Evolutionary conservation across 176 grass and related monocot genomes (phyloP).

Genomic region (Dendrocalamus sinicus): DNA sequence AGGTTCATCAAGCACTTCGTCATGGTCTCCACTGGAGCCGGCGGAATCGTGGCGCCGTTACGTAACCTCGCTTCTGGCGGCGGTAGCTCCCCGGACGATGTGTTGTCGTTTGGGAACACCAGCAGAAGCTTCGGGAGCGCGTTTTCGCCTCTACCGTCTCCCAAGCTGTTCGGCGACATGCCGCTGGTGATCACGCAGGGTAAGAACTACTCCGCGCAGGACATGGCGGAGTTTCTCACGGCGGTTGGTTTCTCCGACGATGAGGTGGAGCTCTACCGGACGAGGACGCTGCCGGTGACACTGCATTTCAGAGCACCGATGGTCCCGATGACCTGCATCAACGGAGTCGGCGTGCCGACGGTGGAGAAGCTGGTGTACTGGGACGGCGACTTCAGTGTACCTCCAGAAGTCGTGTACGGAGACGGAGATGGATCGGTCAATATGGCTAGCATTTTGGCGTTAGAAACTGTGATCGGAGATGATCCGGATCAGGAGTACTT

Average conservation of each 20-base stretch:
- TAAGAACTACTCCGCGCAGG: neutral
- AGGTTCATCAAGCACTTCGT: slow-evolving; percentile 31
- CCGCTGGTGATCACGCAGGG: slow-evolving; percentile 1
- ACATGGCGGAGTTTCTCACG: neutral
- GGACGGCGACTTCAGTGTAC: neutral
- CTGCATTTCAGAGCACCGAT: neutral
- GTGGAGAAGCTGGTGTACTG: neutral
- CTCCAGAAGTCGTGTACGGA: neutral
- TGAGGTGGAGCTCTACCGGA: neutral
- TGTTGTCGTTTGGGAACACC: neutral
- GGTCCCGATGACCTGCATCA: slow-evolving; percentile 2
- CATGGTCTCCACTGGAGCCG: neutral
- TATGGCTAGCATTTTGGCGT: neutral
- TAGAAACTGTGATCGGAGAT: neutral
- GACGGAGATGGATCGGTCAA: neutral
- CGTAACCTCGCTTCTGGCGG: neutral
- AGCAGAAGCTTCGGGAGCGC: neutral
- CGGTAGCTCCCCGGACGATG: neutral
- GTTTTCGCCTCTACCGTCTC: neutral
- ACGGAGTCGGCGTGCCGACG: neutral
- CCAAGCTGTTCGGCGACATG: neutral
- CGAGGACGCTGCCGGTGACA: neutral
- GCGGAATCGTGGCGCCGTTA: neutral
- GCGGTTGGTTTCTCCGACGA: neutral
- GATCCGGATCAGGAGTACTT: neutral